Base-by-base conservation (phyloP, 2,329 filamentous ascomycete genomes). In the Arthrobotrys sphaeroides region DNA sequence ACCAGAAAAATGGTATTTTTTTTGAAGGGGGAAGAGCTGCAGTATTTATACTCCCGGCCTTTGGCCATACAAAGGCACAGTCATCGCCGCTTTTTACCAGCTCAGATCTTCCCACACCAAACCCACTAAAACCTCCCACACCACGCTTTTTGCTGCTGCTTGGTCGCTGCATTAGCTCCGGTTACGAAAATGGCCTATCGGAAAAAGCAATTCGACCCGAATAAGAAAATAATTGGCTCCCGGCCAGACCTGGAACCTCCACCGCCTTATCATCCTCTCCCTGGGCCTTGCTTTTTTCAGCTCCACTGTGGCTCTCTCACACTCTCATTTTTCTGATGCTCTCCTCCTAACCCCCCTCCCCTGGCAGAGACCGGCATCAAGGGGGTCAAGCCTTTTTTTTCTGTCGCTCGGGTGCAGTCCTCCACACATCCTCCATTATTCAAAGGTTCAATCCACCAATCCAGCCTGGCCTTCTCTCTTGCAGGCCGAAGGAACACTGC, bases 41-140 rank as follows among this genome's bases (percentile, higher is more conserved):
- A 55, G 26, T 74, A 74, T 74, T 74, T 74, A 74, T 74, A 74
- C 70, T 60, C 51, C 70, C 61, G 70, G 42, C 53, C 61, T 33
- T 42, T 62, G 24, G 42, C 59, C 69, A 73, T 61, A 66, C 57
- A 70, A 62, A 73, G 62, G 47, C 47, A 67, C 47, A 53, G 62
- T 47, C 47, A 55, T 57, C 22, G 28, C 31, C 55, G 38, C 33
- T 33, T 18, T 33, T 33, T 55, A 74, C 61, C 42, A 40, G 53
- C 70, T 61, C 61, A 67, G 53, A 62, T 62, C 62, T 62, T 72
- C 47, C 57, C 67, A 64, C 67, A 72, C 57, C 45, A 22, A n/a
- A n/a, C n/a, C n/a, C n/a, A n/a, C n/a, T n/a, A n/a, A n/a, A n/a
- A n/a, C n/a, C n/a, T n/a, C n/a, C n/a, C n/a, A n/a, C n/a, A n/a